phyloP scores from a whole-genome alignment of 805 yeast genomes.

The Kuraishia hungarica region DNA sequence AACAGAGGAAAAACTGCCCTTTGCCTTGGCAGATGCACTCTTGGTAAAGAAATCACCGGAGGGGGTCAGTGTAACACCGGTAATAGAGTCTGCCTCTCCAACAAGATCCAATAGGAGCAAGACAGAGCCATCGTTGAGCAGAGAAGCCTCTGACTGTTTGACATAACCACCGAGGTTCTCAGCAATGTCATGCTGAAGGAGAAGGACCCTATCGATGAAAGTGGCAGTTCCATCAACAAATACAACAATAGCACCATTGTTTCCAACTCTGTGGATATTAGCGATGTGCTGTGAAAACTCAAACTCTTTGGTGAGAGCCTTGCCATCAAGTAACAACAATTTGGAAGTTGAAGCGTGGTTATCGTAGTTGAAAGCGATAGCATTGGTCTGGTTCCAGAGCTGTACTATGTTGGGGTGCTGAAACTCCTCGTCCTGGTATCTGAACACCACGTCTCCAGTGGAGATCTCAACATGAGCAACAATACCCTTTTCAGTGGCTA shows the following conservation, averaged over 20 bases:
- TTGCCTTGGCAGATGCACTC: neutral
- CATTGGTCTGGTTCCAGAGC: slow-evolving; percentile 7
- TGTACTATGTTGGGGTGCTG: slow-evolving; percentile 7
- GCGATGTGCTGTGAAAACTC: neutral
- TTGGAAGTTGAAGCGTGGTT: neutral
- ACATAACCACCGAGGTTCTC: neutral
- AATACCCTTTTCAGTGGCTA: slow-evolving; percentile 18
- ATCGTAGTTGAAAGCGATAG: slow-evolving; percentile 11
- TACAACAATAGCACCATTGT: slow-evolving; percentile 13
- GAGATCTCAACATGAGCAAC: slow-evolving; percentile 17
- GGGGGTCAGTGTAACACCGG: neutral
- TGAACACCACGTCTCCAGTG: slow-evolving; percentile 19
- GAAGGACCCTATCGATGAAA: slow-evolving; percentile 8
- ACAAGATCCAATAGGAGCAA: neutral
- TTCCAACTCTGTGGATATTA: neutral
- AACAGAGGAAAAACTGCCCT: neutral
- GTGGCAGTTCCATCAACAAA: slow-evolving; percentile 5
- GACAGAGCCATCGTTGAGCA: neutral
- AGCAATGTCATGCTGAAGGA: neutral
- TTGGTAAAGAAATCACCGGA: neutral
- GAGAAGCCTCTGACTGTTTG: neutral
- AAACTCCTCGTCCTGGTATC: slow-evolving; percentile 18
- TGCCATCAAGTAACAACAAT: neutral
- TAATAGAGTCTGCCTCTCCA: neutral
- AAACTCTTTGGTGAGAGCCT: neutral